phyloP scores from a whole-genome alignment of 1,284 basidiomycete genomes.

The Puccinia coronata region DNA sequence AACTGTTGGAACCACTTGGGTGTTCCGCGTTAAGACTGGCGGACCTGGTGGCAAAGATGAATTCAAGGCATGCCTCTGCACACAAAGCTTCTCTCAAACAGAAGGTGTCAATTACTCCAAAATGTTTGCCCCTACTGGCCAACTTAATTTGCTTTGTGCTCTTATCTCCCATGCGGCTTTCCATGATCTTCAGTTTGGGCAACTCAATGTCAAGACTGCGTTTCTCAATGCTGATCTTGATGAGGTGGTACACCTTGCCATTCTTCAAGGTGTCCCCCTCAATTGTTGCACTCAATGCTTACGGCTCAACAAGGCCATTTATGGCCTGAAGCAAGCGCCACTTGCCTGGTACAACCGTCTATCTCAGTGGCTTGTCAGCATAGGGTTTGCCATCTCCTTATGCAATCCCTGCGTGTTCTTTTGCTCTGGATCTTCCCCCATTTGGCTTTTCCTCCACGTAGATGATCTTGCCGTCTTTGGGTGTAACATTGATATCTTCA shows the following conservation, averaged over 20 bases:
- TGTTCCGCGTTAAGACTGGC: neutral
- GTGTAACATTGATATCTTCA: neutral
- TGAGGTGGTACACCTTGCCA: neutral
- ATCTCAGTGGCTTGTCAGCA: neutral
- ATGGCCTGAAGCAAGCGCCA: slow-evolving; percentile 24
- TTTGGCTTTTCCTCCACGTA: neutral
- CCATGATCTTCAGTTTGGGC: neutral
- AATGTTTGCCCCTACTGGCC: neutral
- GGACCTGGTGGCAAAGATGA: no score
- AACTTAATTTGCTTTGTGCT: neutral
- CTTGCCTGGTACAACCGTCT: neutral
- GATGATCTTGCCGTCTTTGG: slow-evolving; percentile 13
- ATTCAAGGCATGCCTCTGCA: neutral
- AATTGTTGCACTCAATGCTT: neutral
- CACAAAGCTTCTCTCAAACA: neutral
- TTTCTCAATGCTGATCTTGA: neutral
- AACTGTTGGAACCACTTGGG: neutral
- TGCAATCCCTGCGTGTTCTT: slow-evolving; percentile 3
- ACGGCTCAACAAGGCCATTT: slow-evolving; percentile 7
- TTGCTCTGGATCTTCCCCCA: neutral
- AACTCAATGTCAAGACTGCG: neutral
- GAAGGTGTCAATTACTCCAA: neutral
- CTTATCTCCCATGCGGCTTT: neutral
- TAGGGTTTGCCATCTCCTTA: neutral
- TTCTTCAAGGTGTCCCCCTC: neutral